Evolutionary conservation across 768 basidiomycete genomes (phyloP).

Genomic region (Phallus indusiatus): DNA sequence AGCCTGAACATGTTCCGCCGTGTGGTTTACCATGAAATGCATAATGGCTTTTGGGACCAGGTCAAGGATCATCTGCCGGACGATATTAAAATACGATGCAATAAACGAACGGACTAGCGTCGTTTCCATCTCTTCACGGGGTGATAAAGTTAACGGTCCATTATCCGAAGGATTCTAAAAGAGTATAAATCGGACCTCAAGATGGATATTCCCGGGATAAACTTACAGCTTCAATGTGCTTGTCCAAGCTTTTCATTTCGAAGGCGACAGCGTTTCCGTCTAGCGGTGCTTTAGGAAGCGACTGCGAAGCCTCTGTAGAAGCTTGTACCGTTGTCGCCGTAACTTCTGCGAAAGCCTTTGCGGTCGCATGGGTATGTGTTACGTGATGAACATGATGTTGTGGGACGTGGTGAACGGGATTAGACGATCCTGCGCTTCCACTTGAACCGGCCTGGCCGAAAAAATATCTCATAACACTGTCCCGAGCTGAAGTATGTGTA

Average conservation of each 20-base stretch:
- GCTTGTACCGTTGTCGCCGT: conserved; percentile 19
- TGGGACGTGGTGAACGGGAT: neutral
- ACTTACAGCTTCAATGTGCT: conserved; percentile 82
- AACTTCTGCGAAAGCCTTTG: neutral
- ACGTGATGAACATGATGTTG: neutral
- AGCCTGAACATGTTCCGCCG: conserved; percentile 95
- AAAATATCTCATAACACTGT: conserved; percentile 95
- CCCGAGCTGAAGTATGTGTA: conserved; percentile 51
- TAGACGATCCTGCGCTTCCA: neutral
- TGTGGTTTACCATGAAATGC: conserved; percentile 95
- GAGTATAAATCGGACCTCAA: neutral
- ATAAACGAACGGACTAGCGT: conserved; percentile 91
- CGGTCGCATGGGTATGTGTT: neutral
- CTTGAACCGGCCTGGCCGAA: conserved; percentile 74
- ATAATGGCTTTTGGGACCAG: conserved; percentile 96
- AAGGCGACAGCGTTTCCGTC: conserved; percentile 80
- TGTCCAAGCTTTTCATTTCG: conserved; percentile 98
- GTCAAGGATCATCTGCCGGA: conserved; percentile 94
- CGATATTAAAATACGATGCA: conserved; percentile 90
- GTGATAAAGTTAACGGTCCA: conserved; percentile 49
- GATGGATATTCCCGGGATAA: neutral
- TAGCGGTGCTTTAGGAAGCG: conserved; percentile 20
- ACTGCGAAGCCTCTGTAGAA: neutral
- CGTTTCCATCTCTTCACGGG: conserved; percentile 95
- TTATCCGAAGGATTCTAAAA: conserved; percentile 43